Percentiles rank a stretch among this genome's conserved stretches.
Conservation (phyloP, 805 yeast genomes). For the Wickerhamiella vanderwaltii region DNA sequence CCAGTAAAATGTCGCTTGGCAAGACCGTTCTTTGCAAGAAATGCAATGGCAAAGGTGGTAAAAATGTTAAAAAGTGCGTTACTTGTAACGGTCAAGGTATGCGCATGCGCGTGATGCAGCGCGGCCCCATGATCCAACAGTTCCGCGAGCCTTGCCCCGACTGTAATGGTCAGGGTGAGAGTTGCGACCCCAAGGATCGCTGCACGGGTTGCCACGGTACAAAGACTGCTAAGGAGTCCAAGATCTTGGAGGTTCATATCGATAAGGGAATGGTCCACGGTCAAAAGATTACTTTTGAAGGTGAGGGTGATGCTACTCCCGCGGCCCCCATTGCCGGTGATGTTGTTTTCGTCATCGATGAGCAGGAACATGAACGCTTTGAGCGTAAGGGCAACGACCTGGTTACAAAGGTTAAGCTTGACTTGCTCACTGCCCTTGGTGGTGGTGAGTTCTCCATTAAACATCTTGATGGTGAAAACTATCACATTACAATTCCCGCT, state of each 20-base stretch:
- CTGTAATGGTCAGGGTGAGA: conserved; percentile 89
- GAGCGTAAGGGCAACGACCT: conserved; percentile 84
- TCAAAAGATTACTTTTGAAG: conserved; percentile 77
- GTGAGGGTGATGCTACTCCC: conserved; percentile 97
- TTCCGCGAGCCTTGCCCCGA: conserved; percentile 88
- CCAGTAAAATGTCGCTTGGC: conserved; percentile 85
- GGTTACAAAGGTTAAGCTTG: conserved; percentile 73
- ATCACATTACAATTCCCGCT: conserved; percentile 70
- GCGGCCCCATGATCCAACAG: conserved; percentile 99
- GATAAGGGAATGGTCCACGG: conserved; percentile 97
- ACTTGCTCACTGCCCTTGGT: conserved; percentile 85
- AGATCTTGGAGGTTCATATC: conserved; percentile 84
- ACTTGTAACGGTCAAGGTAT: conserved; percentile 87
- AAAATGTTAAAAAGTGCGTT: conserved; percentile 74
- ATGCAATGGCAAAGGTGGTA: conserved; percentile 97
- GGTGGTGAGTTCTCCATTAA: conserved; percentile 86
- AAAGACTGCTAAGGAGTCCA: conserved; percentile 77
- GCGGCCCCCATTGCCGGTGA: conserved; percentile 87
- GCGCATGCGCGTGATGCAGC: conserved; percentile 86
- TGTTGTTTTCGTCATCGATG: conserved; percentile 81
- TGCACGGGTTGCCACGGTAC: conserved; percentile 83
- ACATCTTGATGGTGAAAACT: conserved; percentile 85
- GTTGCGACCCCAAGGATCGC: conserved; percentile 72
- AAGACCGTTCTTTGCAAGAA: conserved; percentile 77
- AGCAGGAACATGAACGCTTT: conserved; percentile 73